These are phyloP conservation scores for Saksenaea oblongispora DNA, from an alignment of 371 early-diverging fungal species.

Conservation along the genomic window DNA sequence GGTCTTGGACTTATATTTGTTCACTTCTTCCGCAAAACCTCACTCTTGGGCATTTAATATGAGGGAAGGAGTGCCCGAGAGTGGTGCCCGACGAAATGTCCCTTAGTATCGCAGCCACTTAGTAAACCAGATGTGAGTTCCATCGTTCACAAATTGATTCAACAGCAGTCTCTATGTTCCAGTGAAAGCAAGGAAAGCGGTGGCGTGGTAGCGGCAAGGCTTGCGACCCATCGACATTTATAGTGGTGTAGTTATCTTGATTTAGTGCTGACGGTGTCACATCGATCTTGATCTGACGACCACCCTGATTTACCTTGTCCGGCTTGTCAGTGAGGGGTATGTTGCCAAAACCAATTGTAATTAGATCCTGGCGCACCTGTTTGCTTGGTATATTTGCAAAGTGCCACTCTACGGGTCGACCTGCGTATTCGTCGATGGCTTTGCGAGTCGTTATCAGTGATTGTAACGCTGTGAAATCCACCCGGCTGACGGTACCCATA, in stretches of 20 bases:
- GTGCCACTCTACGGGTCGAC: conserved; percentile 29
- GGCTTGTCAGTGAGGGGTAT: background rate
- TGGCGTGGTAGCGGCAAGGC: conserved; percentile 16
- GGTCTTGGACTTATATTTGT: too few relatives aligned
- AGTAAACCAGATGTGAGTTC: background rate
- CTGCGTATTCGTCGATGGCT: conserved; percentile 35
- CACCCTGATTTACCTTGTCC: background rate
- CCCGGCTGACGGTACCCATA: conserved; percentile 64
- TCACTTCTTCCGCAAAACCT: too few relatives aligned
- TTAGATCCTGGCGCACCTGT: conserved; percentile 7
- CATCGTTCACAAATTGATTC: background rate
- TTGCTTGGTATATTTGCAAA: conserved; percentile 14
- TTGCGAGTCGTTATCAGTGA: conserved; percentile 50
- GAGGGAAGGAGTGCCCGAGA: too few relatives aligned
- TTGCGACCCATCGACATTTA: background rate
- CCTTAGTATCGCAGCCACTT: background rate
- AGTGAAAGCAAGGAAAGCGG: conserved; percentile 24
- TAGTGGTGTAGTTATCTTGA: background rate
- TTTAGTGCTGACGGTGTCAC: background rate
- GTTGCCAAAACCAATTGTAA: conserved; percentile 11
- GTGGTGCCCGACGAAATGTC: background rate
- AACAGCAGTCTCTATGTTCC: conserved; percentile 28
- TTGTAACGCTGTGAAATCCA: conserved; percentile 78
- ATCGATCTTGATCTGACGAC: background rate
- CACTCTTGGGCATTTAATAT: too few relatives aligned